phyloP scores from a whole-genome alignment of 352 stramenopile species.

The Pythium aquatile region DNA sequence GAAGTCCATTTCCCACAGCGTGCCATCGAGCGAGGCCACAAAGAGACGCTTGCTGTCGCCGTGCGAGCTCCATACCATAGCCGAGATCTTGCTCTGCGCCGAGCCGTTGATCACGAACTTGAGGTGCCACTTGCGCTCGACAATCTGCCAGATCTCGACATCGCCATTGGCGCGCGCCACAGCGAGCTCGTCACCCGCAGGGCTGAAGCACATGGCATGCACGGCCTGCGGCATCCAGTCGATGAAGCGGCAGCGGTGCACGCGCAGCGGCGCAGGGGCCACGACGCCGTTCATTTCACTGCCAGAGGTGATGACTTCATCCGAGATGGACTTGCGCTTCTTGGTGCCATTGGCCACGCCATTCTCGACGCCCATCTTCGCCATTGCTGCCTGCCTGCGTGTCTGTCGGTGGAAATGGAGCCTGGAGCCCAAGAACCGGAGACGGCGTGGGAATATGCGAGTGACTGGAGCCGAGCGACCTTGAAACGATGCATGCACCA shows the following conservation, averaged over 20 bases:
- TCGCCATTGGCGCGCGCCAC: conserved; percentile 78
- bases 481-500: conserved; percentile 7
- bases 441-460: conserved; percentile 5
- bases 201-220: conserved; percentile 61
- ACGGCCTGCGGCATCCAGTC: conserved; percentile 81
- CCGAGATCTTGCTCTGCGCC: conserved; percentile 60
- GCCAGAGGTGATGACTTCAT: conserved; percentile 5
- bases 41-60: conserved; percentile 47
- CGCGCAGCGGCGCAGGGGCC: conserved; percentile 36
- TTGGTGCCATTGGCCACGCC: conserved; percentile 30
- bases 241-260: conserved; percentile 84
- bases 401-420: background rate
- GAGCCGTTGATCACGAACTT: conserved; percentile 69
- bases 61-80: conserved; percentile 51
- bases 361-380: conserved; percentile 18
- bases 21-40: conserved; percentile 67
- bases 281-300: background rate
- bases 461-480: conserved; percentile 10
- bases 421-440: background rate
- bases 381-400: conserved; percentile 2
- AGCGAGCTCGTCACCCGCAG: conserved; percentile 52
- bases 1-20: conserved; percentile 84
- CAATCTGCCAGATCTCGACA: conserved; percentile 73
- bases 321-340: conserved; percentile 53
- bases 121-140: conserved; percentile 67